These are phyloP conservation scores for Ophiocordyceps unilateralis DNA, from an alignment of 2,329 filamentous ascomycete species.

Conservation along the genomic window DNA sequence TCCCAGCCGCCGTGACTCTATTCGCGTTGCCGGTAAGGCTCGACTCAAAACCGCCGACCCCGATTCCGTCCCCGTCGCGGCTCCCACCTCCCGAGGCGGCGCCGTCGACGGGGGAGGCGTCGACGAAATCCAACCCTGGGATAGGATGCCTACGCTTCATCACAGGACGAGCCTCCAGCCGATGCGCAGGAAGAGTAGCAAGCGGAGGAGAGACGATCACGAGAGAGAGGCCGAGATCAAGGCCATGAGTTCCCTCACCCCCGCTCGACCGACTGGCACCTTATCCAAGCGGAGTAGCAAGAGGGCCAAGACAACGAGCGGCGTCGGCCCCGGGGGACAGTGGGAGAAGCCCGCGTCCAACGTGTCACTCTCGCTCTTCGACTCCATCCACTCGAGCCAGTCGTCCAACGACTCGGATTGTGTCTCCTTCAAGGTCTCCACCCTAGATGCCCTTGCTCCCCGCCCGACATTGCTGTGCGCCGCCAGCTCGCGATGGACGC, in stretches of 20 bases:
- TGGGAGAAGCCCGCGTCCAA: conserved; percentile 51
- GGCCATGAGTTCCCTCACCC: conserved; percentile 57
- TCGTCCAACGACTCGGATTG: conserved; percentile 54
- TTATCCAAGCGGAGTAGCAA: conserved; percentile 47
- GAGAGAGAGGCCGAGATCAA: conserved; percentile 77
- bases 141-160: conserved; percentile 32
- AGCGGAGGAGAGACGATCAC: conserved; percentile 57
- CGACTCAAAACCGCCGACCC: conserved; percentile 4
- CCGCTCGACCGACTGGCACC: conserved; percentile 45
- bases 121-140: conserved; percentile 7
- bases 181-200: conserved; percentile 56
- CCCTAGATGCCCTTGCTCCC: conserved; percentile 66
- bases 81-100: not conserved
- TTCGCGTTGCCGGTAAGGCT: conserved; percentile 18
- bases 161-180: conserved; percentile 45
- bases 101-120: not conserved
- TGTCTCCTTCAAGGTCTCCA: conserved; percentile 59
- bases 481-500: conserved; percentile 40
- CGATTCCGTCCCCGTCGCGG: not conserved
- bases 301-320: conserved; percentile 38
- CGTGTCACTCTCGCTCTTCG: conserved; percentile 55
- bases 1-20: conserved; percentile 37
- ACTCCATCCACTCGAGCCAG: conserved; percentile 60
- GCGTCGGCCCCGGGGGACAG: conserved; percentile 20
- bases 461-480: conserved; percentile 68